A percentile compares a stretch with the other conserved stretches of the same genome.
Evolutionary conservation across 495 filamentous ascomycete genomes (phyloP).

Genomic region (Daldinia caldariorum): DNA sequence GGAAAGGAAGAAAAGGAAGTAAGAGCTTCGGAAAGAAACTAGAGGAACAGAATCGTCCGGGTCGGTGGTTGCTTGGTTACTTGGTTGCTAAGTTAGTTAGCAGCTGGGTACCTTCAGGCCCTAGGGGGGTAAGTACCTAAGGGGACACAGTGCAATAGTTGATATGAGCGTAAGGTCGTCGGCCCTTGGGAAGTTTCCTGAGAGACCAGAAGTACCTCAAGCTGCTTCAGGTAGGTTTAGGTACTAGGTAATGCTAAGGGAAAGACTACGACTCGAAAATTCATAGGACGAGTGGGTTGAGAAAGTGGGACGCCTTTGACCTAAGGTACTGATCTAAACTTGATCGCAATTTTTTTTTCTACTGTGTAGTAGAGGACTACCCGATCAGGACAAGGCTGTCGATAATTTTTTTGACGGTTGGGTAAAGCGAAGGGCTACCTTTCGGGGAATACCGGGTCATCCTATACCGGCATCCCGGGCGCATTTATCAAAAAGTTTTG

Average conservation of each 20-base stretch:
- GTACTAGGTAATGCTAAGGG: conserved; percentile 8
- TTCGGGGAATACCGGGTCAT: conserved; percentile 44
- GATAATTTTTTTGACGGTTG: conserved; percentile 32
- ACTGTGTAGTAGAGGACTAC: conserved; percentile 40
- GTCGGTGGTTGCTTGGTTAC: conserved; percentile 40
- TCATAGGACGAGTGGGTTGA: conserved; percentile 19
- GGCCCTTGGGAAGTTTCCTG: conserved; percentile 33
- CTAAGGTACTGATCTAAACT: conserved; percentile 27
- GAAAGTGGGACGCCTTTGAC: conserved; percentile 28
- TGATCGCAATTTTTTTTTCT: conserved; percentile 33
- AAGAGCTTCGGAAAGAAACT: conserved; percentile 45
- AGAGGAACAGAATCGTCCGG: conserved; percentile 34
- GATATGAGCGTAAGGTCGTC: conserved; percentile 15
- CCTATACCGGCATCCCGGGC: conserved; percentile 34
- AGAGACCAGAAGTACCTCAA: conserved; percentile 7
- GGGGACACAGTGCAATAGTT: conserved; percentile 23
- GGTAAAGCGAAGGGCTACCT: conserved; percentile 16
- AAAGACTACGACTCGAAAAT: conserved; percentile 32
- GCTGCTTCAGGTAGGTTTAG: neutral
- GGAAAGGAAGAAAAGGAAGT: conserved; percentile 51
- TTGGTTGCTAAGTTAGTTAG: conserved; percentile 29
- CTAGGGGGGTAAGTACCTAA: neutral
- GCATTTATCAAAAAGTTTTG: conserved; percentile 23
- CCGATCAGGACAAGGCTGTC: conserved; percentile 48
- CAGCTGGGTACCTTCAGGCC: conserved; percentile 14